Evolutionary conservation across 163 green algal genomes (phyloP).

Genomic region (Scenedesmus sp.): DNA sequence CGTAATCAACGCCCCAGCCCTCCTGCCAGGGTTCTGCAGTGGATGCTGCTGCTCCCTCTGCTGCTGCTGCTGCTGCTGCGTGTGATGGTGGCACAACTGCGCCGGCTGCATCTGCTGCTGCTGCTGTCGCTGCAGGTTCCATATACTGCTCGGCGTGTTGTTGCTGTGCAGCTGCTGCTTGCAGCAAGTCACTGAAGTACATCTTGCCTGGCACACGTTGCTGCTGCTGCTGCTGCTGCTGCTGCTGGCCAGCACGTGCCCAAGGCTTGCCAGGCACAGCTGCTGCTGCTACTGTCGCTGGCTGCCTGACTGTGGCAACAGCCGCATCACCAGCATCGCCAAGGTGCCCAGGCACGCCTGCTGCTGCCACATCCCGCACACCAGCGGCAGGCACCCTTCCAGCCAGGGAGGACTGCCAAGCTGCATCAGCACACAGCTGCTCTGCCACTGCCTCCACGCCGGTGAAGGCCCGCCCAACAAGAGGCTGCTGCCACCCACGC

Average conservation of each 20-base stretch:
- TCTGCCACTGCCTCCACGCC: too few species aligned
- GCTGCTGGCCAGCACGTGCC: not conserved
- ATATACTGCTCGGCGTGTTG: not conserved
- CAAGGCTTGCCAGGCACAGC: not conserved
- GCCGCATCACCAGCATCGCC: too few species aligned
- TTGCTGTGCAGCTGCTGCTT: not conserved
- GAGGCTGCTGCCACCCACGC: not conserved
- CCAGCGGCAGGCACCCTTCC: not conserved
- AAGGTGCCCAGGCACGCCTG: not conserved
- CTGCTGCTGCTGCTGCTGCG: not conserved
- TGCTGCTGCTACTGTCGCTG: not conserved
- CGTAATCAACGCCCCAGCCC: not conserved
- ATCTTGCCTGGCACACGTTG: not conserved
- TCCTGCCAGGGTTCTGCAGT: not conserved
- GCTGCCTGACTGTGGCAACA: not conserved
- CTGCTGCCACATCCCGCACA: not conserved
- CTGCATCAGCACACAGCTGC: not conserved
- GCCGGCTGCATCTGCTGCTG: not conserved
- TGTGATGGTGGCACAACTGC: too few species aligned
- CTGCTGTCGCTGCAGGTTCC: not conserved
- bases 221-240: not conserved
- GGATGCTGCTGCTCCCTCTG: not conserved
- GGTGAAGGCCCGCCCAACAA: not conserved
- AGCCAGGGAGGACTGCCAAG: not conserved
- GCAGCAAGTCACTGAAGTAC: not conserved